Evolutionary conservation across 2,329 filamentous ascomycete genomes (phyloP).

Genomic region (Pyrenophora teres): DNA sequence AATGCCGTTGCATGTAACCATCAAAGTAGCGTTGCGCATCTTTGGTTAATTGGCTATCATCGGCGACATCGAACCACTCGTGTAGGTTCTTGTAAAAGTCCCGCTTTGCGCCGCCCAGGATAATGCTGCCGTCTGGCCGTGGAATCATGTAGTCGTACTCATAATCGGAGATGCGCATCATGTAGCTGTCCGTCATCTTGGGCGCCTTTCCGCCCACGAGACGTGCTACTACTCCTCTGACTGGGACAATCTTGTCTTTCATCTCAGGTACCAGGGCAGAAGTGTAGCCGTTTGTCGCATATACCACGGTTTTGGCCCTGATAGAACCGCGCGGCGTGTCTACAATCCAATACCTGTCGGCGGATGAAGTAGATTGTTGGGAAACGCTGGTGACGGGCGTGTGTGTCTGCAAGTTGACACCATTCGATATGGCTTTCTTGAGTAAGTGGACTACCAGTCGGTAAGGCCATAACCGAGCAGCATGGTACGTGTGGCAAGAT

Average conservation of each 20-base stretch:
- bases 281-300: conserved; percentile 30
- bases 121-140: conserved; percentile 26
- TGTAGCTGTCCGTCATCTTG: conserved; percentile 23
- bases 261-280: conserved; percentile 36
- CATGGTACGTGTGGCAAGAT: conserved; percentile 18
- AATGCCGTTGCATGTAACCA: conserved; percentile 35
- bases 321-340: conserved; percentile 14
- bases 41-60: conserved; percentile 29
- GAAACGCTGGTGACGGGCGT: conserved; percentile 9
- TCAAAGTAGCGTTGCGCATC: conserved; percentile 27
- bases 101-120: conserved; percentile 15
- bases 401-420: conserved; percentile 18
- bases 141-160: conserved; percentile 59
- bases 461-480: conserved; percentile 16
- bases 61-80: conserved; percentile 17
- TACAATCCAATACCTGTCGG: conserved; percentile 1
- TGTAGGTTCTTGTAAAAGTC: conserved; percentile 38
- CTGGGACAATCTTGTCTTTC: conserved; percentile 45
- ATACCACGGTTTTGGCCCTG: conserved; percentile 15
- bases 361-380: background rate
- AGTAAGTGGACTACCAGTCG: conserved; percentile 12
- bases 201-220: conserved; percentile 12
- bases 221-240: conserved; percentile 26
- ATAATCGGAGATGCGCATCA: conserved; percentile 54
- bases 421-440: conserved; percentile 9